Conservation (phyloP, 305 asterid genomes). For the Solanum hybrid region DNA sequence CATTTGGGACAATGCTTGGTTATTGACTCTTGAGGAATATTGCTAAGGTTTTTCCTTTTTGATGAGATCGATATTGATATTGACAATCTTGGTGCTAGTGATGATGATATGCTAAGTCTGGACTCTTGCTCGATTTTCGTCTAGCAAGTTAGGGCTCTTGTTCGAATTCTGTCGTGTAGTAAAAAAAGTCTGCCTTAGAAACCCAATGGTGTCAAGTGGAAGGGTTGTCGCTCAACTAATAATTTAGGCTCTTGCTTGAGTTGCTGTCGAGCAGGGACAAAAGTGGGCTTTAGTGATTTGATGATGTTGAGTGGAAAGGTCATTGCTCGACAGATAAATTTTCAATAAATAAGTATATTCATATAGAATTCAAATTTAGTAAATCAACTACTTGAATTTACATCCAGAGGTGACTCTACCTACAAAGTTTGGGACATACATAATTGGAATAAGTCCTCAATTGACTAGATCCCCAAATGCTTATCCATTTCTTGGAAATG, state of each 20-base stretch:
- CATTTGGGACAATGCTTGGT: not conserved
- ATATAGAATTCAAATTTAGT: not conserved
- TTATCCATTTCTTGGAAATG: constrained; percentile 3
- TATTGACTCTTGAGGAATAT: not conserved
- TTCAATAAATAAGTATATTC: not conserved
- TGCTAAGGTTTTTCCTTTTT: not conserved
- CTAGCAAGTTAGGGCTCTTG: not conserved
- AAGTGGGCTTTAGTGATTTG: not conserved
- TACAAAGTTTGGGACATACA: too few relatives aligned
- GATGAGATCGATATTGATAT: not conserved
- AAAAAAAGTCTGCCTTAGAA: not conserved
- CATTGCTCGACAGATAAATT: not conserved
- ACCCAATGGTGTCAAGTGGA: not conserved
- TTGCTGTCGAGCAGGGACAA: not conserved
- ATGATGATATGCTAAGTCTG: not conserved
- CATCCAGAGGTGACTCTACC: not conserved
- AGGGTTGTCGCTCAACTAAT: not conserved
- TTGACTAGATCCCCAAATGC: not conserved
- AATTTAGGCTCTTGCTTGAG: not conserved
- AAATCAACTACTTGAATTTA: not conserved
- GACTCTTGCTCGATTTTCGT: not conserved
- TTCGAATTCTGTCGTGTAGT: not conserved
- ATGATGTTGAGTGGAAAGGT: not conserved
- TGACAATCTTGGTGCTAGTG: not conserved
- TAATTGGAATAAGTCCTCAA: not conserved